These are phyloP conservation scores for Lachnellula arida DNA, from an alignment of 2,329 filamentous ascomycete species.

Conservation along the genomic window DNA sequence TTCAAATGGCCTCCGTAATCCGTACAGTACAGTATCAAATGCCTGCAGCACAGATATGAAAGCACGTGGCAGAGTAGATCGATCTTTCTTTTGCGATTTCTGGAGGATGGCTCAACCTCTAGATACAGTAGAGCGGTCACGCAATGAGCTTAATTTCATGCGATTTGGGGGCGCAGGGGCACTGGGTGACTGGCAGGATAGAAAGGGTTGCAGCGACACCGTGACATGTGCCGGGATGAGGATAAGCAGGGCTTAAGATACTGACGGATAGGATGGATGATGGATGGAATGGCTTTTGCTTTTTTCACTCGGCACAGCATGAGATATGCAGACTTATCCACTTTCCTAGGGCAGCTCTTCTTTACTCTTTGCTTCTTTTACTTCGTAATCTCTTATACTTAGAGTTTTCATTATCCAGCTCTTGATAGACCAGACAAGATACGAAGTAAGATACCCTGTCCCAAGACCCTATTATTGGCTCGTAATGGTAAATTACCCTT, in stretches of 20 bases:
- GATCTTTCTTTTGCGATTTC: background rate
- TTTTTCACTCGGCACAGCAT: background rate
- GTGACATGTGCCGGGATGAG: conserved; percentile 1
- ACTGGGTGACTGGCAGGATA: background rate
- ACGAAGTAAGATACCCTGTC: background rate
- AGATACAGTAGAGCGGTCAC: background rate
- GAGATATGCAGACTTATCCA: background rate
- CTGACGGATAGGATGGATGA: background rate
- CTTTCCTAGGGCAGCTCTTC: background rate
- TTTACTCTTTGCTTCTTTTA: background rate
- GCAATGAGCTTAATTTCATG: background rate
- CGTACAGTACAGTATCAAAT: too few relatives aligned
- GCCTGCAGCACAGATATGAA: too few relatives aligned
- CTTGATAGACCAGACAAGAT: too few relatives aligned
- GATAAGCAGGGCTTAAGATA: background rate
- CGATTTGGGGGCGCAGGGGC: background rate
- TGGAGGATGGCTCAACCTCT: background rate
- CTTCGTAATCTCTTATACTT: too few relatives aligned
- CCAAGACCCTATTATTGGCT: too few relatives aligned
- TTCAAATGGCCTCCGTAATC: too few relatives aligned
- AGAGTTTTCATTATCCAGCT: too few relatives aligned
- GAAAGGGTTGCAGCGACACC: background rate
- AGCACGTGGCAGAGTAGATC: conserved; percentile 1
- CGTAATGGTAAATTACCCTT: too few relatives aligned
- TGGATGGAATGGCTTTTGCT: background rate